These are phyloP conservation scores for Artemisia argyi DNA, from an alignment of 129 eudicot species.

Conservation along the genomic window DNA sequence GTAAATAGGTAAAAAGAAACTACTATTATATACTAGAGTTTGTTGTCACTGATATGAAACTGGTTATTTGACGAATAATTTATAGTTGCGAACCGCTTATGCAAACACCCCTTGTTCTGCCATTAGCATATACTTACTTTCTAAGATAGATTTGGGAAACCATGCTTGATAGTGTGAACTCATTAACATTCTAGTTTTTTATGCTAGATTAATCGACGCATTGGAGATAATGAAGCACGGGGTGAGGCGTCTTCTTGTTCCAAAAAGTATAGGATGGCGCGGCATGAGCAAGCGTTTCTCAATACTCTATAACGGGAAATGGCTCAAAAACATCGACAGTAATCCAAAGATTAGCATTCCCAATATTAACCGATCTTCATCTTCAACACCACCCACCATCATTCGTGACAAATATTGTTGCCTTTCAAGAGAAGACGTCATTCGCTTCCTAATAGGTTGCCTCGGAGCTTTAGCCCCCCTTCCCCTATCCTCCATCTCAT, in stretches of 20 bases:
- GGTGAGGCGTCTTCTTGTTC: conserved; percentile 82
- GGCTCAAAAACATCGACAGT: conserved; percentile 72
- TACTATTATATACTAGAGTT: too few relatives aligned
- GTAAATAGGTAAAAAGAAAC: too few relatives aligned
- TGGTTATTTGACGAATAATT: too few relatives aligned
- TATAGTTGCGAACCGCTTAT: too few relatives aligned
- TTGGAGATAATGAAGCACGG: conserved; percentile 98
- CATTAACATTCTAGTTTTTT: not conserved
- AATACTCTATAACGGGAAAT: conserved; percentile 75
- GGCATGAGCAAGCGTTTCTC: conserved; percentile 96
- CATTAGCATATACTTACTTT: too few relatives aligned
- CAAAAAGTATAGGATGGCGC: conserved; percentile 79
- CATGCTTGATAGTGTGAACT: too few relatives aligned
- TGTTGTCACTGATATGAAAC: too few relatives aligned
- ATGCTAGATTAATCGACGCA: conserved; percentile 84
- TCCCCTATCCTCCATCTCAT: conserved; percentile 82
- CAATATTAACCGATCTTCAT: conserved; percentile 46
- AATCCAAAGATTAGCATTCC: conserved; percentile 33
- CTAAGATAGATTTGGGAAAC: too few relatives aligned
- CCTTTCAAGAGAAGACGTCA: conserved; percentile 86
- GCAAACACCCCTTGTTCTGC: too few relatives aligned
- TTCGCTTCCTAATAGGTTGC: conserved; percentile 87
- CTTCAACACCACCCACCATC: conserved; percentile 46
- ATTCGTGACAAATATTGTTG: conserved; percentile 73
- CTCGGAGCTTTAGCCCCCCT: conserved; percentile 94